phyloP scores from a whole-genome alignment of 805 yeast genomes.

The Candida methanosorbosa region DNA sequence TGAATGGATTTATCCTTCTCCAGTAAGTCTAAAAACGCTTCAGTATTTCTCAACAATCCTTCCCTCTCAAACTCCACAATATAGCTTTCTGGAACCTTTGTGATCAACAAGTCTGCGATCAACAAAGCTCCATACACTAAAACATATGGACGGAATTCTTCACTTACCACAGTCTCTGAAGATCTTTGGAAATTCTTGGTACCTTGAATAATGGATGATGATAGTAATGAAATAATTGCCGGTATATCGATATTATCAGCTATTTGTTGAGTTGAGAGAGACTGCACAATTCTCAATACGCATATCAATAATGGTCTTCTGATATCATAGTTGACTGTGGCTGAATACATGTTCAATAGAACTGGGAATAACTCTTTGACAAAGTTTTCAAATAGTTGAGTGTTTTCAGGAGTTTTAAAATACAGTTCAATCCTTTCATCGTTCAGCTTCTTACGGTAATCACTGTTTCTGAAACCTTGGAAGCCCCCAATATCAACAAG shows the following conservation, averaged over 20 bases:
- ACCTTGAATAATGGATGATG: constrained; percentile 54
- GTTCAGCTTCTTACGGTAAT: constrained; percentile 18
- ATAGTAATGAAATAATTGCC: constrained; percentile 39
- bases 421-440: constrained; percentile 24
- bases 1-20: constrained; percentile 7
- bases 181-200: constrained; percentile 20
- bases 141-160: constrained; percentile 25
- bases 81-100: constrained; percentile 34
- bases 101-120: constrained; percentile 35
- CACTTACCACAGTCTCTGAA: constrained; percentile 3
- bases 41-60: constrained; percentile 54
- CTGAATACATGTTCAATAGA: constrained; percentile 56
- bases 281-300: constrained; percentile 41
- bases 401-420: constrained; percentile 14
- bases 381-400: constrained; percentile 21
- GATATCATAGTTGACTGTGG: constrained; percentile 60
- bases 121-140: constrained; percentile 44
- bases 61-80: constrained; percentile 53
- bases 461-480: constrained; percentile 17
- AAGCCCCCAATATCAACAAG: constrained; percentile 20
- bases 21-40: constrained; percentile 21
- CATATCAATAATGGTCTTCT: constrained; percentile 49
- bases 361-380: constrained; percentile 40
- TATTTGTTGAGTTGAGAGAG: constrained; percentile 26
- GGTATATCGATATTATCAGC: constrained; percentile 23